Conservation (phyloP, 163 green algal genomes). For the Chlamydomonas reinhardtii region DNA sequence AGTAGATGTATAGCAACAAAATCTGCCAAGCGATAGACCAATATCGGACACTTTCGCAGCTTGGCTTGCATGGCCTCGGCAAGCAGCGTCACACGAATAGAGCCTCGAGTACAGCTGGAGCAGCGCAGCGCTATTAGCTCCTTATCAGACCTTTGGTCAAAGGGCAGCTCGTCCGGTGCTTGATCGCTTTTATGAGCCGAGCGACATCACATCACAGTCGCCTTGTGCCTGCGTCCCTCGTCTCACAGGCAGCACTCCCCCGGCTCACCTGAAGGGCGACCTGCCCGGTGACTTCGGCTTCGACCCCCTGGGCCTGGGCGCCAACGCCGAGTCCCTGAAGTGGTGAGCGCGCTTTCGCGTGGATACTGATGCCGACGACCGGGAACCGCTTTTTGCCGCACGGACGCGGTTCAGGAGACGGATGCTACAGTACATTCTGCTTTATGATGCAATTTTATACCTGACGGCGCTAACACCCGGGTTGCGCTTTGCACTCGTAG, state of each 20-base stretch:
- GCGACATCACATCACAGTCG: not conserved
- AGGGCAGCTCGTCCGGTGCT: no score
- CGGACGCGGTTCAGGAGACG: no score
- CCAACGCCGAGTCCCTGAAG: slow-evolving; percentile 73
- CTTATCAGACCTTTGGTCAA: no score
- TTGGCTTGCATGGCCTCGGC: not conserved
- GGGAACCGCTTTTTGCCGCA: no score
- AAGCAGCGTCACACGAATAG: no score
- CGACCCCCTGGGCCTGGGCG: slow-evolving; percentile 87
- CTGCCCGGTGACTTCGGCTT: slow-evolving; percentile 68
- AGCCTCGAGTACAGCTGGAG: no score
- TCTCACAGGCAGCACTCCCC: slow-evolving; percentile 44
- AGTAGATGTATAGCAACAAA: not conserved
- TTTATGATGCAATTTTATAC: no score
- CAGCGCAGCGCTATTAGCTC: no score
- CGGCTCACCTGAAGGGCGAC: slow-evolving; percentile 46
- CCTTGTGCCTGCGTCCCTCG: not conserved
- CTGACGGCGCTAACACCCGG: no score
- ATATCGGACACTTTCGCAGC: not conserved
- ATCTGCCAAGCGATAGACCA: not conserved
- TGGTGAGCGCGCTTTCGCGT: slow-evolving; percentile 55
- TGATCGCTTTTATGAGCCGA: no score
- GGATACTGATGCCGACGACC: not conserved
- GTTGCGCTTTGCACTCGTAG: no score
- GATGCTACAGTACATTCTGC: no score